Base-by-base conservation (phyloP, 495 filamentous ascomycete species). In the Daldinia grandis region DNA sequence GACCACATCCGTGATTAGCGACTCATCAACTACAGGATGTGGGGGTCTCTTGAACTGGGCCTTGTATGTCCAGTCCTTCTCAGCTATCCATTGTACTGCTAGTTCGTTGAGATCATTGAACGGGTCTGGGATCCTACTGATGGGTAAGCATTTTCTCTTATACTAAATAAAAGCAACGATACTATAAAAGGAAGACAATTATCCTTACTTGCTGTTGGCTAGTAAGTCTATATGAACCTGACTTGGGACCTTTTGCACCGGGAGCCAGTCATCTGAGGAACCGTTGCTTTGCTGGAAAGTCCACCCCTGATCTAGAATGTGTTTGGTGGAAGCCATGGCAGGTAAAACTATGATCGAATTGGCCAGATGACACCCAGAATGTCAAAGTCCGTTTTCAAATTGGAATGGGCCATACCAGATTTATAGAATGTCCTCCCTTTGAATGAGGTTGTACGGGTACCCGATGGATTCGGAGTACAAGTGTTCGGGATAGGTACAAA, bases 51-150 rank as follows among this genome's bases (percentile, higher is more conserved):
- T 27, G 37, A 85, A 83, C 1, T 56, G 67, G 14, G 76, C 77
- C 25, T 74, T 76, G 68, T 87, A 87, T 0, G 69, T 35, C 92
- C 91, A 94, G 42, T 85, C 80, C 68, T 88, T 86, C 47, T 94
- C 90, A 38, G 87, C 89, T 24, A 93, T 86, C 90, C 90, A 93
- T 64, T 86, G 82, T 4, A 86, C 87, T 12, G 82, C 79, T 6
- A 89, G 69, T 71, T 94, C 92, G 66, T 93, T 92, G 70, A 91
- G 87, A 31, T 86, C 85, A 38, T 89, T 72, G 72, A 88, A 92
- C 3, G 91, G 90, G 71, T 91, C 83, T 8, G 82, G 76, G 58
- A 92, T 90, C 24, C 75, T 73, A 14, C 58, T 38, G 38, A 62
- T 60, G 1, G 51, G 55, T 76, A 70, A 77, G 69, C 17, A 47